A percentile compares a stretch with the other conserved stretches of the same genome.
Evolutionary conservation across 768 basidiomycete species (phyloP).

Genomic region (Cantharellus anzutake): DNA sequence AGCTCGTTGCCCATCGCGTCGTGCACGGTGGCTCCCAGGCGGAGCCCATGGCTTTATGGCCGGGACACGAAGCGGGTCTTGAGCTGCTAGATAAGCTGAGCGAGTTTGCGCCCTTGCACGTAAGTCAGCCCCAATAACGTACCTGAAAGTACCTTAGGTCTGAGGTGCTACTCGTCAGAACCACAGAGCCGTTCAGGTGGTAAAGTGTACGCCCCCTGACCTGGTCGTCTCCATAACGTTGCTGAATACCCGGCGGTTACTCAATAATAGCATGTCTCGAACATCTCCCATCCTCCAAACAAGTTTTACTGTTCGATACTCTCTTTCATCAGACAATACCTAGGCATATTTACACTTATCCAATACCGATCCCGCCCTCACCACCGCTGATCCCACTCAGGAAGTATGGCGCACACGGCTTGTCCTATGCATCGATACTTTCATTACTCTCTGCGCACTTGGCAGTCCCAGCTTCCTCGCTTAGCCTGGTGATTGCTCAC

Average conservation of each 20-base stretch:
- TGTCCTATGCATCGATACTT: conserved; percentile 29
- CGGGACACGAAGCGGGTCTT: conserved; percentile 52
- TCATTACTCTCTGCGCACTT: conserved; percentile 27
- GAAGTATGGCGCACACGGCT: conserved; percentile 86
- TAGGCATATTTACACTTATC: conserved; percentile 55
- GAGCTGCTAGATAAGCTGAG: conserved; percentile 44
- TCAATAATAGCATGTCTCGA: conserved; percentile 30
- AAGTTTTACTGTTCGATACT: conserved; percentile 78
- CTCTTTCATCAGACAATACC: conserved; percentile 69
- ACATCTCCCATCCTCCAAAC: conserved; percentile 43
- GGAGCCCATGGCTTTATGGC: conserved; percentile 48
- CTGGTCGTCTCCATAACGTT: conserved; percentile 33
- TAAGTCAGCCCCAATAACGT: conserved; percentile 9
- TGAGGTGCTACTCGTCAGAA: conserved; percentile 1
- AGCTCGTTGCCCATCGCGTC: conserved; percentile 51
- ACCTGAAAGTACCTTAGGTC: not conserved
- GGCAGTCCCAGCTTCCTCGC: conserved; percentile 28
- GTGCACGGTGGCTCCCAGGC: conserved; percentile 75
- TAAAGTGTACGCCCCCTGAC: conserved; percentile 1
- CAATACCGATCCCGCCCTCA: conserved; percentile 25
- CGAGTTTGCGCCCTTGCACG: conserved; percentile 54
- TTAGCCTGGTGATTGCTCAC: conserved; percentile 69
- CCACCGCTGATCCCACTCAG: conserved; percentile 45
- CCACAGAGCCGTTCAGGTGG: conserved; percentile 10
- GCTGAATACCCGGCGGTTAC: conserved; percentile 37